Evolutionary conservation across 805 yeast genomes (phyloP).

Genomic region (Suhomyces kilbournensis): DNA sequence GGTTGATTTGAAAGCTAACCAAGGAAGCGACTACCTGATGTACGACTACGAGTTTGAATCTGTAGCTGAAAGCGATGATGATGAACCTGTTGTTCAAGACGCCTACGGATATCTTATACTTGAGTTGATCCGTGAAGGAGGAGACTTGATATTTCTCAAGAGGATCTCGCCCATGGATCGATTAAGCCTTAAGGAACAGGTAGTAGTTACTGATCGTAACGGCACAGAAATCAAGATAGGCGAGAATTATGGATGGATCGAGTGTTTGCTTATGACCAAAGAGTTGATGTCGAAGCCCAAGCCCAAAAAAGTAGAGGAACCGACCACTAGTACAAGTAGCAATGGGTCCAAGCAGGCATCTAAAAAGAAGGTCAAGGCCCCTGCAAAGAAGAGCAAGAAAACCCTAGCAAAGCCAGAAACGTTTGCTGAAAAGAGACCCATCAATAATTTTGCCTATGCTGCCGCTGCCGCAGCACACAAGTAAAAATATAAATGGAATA

Average conservation of each 20-base stretch:
- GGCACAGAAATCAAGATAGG: slow-evolving; percentile 41
- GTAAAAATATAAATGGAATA: neutral
- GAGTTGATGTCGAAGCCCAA: slow-evolving; percentile 32
- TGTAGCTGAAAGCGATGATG: slow-evolving; percentile 12
- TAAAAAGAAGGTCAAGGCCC: slow-evolving; percentile 2
- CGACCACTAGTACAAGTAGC: neutral
- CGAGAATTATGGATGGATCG: slow-evolving; percentile 59
- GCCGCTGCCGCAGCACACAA: slow-evolving; percentile 43
- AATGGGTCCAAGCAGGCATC: neutral
- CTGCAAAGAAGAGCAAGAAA: neutral
- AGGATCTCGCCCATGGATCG: slow-evolving; percentile 36
- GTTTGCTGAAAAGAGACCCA: slow-evolving; percentile 7
- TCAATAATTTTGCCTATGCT: slow-evolving; percentile 41
- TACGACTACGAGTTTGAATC: slow-evolving; percentile 71
- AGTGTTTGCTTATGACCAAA: slow-evolving; percentile 64
- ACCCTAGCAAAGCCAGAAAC: slow-evolving; percentile 1
- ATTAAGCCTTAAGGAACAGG: slow-evolving; percentile 20
- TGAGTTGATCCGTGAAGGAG: slow-evolving; percentile 52
- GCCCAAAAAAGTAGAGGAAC: neutral
- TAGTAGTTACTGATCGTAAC: slow-evolving; percentile 25
- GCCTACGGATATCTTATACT: slow-evolving; percentile 61
- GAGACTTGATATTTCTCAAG: slow-evolving; percentile 54
- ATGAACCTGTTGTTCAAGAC: slow-evolving; percentile 28
- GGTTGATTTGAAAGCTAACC: slow-evolving; percentile 41
- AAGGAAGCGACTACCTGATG: slow-evolving; percentile 57